phyloP scores from a whole-genome alignment of 1,284 basidiomycete genomes.

The Fomitopsis schrenkii region DNA sequence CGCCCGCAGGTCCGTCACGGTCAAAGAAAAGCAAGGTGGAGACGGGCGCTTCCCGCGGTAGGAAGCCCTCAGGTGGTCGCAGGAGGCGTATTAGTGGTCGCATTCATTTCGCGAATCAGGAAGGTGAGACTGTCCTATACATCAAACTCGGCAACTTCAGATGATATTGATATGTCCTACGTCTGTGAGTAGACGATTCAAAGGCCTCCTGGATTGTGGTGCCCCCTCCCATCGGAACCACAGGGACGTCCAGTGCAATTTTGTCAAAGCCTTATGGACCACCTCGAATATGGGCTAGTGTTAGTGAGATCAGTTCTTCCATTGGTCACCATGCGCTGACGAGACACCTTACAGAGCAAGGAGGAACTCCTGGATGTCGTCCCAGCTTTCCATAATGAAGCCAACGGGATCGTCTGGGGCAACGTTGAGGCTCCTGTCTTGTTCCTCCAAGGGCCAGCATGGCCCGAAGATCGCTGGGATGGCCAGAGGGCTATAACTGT shows the following conservation, averaged over 20 bases:
- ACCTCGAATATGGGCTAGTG: conserved; percentile 8
- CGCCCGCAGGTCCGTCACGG: neutral
- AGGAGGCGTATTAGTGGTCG: neutral
- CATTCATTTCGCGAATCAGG: neutral
- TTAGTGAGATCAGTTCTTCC: neutral
- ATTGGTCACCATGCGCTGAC: neutral
- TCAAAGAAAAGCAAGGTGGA: neutral
- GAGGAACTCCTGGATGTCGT: conserved; percentile 13
- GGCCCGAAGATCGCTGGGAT: conserved; percentile 13
- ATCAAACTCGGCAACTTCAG: too few species aligned
- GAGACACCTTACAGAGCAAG: conserved; percentile 9
- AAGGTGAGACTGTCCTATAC: neutral
- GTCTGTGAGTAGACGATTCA: neutral
- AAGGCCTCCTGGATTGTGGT: neutral
- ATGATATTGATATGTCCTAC: neutral
- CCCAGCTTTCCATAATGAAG: conserved; percentile 7
- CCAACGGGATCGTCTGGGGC: conserved; percentile 11
- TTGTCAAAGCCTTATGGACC: neutral
- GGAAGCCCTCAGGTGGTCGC: neutral
- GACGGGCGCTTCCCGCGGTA: neutral
- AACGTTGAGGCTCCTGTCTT: conserved; percentile 13
- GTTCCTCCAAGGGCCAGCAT: conserved; percentile 12
- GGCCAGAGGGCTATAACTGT: conserved; percentile 12
- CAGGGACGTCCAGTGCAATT: neutral
- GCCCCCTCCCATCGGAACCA: neutral